phyloP scores from a whole-genome alignment of 805 yeast genomes.

The Wickerhamiella parazyma region DNA sequence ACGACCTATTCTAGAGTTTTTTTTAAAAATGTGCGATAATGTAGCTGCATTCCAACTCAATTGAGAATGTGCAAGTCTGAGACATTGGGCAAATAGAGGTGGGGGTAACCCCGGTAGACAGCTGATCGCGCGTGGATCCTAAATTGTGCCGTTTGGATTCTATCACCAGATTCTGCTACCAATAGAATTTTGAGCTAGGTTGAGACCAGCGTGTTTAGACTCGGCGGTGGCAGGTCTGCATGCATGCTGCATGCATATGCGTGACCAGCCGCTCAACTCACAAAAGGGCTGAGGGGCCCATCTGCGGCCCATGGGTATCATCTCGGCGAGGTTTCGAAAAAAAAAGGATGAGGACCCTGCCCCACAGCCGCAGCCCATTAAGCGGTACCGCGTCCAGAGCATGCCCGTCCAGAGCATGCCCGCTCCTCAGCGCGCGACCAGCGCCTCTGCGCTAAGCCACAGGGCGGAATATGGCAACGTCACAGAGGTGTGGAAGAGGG shows the following conservation, averaged over 20 bases:
- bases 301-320: neutral
- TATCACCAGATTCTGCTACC: no score
- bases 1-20: conserved; percentile 16
- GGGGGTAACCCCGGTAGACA: no score
- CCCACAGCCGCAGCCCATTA: neutral
- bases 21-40: no score
- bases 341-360: neutral
- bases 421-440: neutral
- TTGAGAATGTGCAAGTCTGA: neutral
- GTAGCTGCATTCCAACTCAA: no score
- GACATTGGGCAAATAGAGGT: neutral
- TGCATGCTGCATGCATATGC: neutral
- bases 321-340: conserved; percentile 4
- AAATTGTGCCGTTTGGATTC: no score
- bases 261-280: neutral
- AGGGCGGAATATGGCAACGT: conserved; percentile 1
- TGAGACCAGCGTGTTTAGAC: no score
- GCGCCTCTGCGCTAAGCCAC: neutral
- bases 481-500: conserved; percentile 3
- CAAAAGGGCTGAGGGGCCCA: neutral
- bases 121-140: no score
- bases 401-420: neutral
- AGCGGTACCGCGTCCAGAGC: conserved; percentile 8
- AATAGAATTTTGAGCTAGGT: no score
- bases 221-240: neutral